Base-by-base conservation (phyloP, 2,329 filamentous ascomycete species). In the Coniochaeta prunicola region DNA sequence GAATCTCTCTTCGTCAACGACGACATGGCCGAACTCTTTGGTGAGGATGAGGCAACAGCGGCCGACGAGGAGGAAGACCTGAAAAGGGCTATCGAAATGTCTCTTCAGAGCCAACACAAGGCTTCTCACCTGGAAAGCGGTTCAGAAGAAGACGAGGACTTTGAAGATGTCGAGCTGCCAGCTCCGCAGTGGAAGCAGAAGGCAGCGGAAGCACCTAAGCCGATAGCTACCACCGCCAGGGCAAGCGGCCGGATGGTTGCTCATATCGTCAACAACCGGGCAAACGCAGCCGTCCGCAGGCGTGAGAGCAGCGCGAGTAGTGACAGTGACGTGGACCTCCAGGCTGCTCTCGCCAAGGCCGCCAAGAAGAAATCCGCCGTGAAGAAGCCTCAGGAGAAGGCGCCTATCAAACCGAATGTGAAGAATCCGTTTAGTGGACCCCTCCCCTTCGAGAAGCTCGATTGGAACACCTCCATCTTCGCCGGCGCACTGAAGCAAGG, bases 391-490 rank as follows among this genome's bases (percentile, higher is more conserved):
- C 56, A 61, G 12, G 69, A 72, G 54, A 63, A 70, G 28, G 67
- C 71, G 4, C 69, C 74, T 21, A 67, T 75, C 3, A 67, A 73
- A n/a, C 70, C 80, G 10, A 85, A 83, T 56, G 77, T 81, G 36
- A 84, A 82, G 63, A 84, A 85, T 64, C 79, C 84, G 0, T 85
- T 96, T 67, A 84, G 84, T 63, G 93, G 93, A 0, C 91, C 92
- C 0, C 73, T 99, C 5, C 94, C 94, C 0, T 99, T 99, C 67
- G 92, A 96, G 65, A 93, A 91, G 68, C 79, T 96, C 1, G 85
- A 89, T 50, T 86, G 82, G 79, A 86, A 83, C 57, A 87, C 83
- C 2, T 81, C 79, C 1, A 76, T 86, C 1, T 86, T 85, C n/a
- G 42, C 33, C 10, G 36, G 64, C 60, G 73, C 73, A 5, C 79